Base-by-base conservation (phyloP, 805 yeast species). In the Cyberlindnera xishuangbannaensis region DNA sequence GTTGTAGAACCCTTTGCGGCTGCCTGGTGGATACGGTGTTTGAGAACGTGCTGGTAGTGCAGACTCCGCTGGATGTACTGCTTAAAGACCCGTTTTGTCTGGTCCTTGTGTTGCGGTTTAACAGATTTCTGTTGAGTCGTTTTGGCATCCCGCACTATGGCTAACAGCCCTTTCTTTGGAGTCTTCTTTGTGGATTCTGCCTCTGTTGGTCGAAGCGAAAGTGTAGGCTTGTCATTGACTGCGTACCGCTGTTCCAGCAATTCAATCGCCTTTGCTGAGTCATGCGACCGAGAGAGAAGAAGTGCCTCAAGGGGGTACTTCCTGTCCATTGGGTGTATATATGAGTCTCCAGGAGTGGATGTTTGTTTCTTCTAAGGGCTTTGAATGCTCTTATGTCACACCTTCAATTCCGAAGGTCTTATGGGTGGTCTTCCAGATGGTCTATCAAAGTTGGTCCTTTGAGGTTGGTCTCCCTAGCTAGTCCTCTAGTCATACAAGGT, bases 181-280 rank as follows among this genome's bases (percentile, higher is more conserved):
- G 27, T 50, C 24, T 54, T 36, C 27, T 32, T 13, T 30, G 22
- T 16, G 25, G 18, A 13, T 27, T 20, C 61, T 1, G 18, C 29
- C 15, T 40, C 45, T 4, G 67, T 61, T 7, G 69, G 67, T 7
- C 35, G 33, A 13, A 49, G 16, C 46, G 51, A 26, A 50, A 59
- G 22, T 39, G 59, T 33, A 42, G 58, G 39, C 54, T 43, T 42
- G 56, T 48, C 32, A 43, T 53, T 40, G 7, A 36, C 23, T 0
- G 47, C 45, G 38, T 65, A 65, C 11, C 70, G 44, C 19, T 55
- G 52, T 17, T 43, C 44, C n/a, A 65, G 42, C 2, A 64, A 48
- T 36, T 64, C 60, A 6, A 55, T 39, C 6, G 59, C 53, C 27
- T 45, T 36, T 14, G 44, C 31, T 3, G 46, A 16, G 6, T 32